Percentiles rank a stretch among this genome's conserved stretches.
These are phyloP conservation scores for Xylaria grammica DNA, from an alignment of 495 filamentous ascomycete genomes.

Conservation along the genomic window DNA sequence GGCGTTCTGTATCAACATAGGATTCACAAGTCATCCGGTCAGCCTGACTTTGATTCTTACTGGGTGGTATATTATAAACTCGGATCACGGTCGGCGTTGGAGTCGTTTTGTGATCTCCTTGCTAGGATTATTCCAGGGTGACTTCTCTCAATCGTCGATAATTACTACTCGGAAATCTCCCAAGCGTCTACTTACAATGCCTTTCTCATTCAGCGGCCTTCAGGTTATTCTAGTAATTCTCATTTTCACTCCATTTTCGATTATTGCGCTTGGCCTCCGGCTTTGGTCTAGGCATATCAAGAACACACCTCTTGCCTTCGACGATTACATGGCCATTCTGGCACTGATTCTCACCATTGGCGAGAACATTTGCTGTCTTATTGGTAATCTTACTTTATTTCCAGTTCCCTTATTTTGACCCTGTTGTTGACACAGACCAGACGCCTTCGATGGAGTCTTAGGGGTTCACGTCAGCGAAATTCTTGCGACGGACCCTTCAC, in stretches of 20 bases:
- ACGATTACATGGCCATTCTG: constrained; percentile 8
- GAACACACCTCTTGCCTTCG: not conserved
- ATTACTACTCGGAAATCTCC: too few species aligned
- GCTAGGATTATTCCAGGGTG: too few species aligned
- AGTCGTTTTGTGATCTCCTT: too few species aligned
- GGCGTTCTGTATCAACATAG: too few species aligned
- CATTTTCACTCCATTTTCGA: not conserved
- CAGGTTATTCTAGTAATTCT: not conserved
- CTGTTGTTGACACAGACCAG: not conserved
- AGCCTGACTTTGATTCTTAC: too few species aligned
- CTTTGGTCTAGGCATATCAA: not conserved
- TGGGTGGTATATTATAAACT: too few species aligned
- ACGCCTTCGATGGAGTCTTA: not conserved
- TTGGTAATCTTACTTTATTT: not conserved
- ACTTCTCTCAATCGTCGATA: too few species aligned
- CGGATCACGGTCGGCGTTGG: too few species aligned
- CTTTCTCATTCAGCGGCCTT: too few species aligned
- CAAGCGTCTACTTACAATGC: too few species aligned
- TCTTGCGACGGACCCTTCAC: not conserved
- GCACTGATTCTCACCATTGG: not conserved
- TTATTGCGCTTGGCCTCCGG: constrained; percentile 14
- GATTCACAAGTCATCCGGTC: too few species aligned
- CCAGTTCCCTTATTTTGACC: not conserved
- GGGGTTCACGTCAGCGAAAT: not conserved
- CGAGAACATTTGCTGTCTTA: not conserved